Percentiles rank a stretch among this genome's conserved stretches.
phyloP scores from a whole-genome alignment of 2,329 filamentous ascomycete species.

The Cercospora beticola region DNA sequence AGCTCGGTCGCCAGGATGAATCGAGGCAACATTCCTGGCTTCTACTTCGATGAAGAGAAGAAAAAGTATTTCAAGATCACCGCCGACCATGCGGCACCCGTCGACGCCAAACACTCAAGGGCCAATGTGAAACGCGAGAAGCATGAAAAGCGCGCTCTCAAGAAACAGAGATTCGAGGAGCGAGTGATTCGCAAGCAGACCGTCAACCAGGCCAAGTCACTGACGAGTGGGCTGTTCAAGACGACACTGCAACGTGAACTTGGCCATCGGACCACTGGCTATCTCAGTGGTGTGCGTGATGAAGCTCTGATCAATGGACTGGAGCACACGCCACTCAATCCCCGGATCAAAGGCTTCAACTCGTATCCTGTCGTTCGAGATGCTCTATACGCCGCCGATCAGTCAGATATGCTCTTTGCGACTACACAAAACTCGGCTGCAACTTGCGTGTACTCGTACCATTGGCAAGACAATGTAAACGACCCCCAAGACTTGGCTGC shows the following conservation, averaged over 20 bases:
- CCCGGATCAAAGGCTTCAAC: background rate
- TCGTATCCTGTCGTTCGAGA: background rate
- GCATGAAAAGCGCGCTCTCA: constrained; percentile 30
- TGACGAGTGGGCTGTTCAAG: background rate
- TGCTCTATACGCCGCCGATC: background rate
- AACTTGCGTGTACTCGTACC: background rate
- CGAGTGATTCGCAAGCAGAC: constrained; percentile 28
- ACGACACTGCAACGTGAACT: constrained; percentile 5
- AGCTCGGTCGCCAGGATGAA: constrained; percentile 37
- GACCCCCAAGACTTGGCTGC: background rate
- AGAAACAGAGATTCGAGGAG: constrained; percentile 34
- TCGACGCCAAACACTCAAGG: constrained; percentile 42
- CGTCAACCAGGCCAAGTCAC: constrained; percentile 4
- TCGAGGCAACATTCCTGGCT: constrained; percentile 46
- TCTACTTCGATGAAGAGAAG: constrained; percentile 44
- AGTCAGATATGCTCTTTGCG: constrained; percentile 3
- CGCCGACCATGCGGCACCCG: constrained; percentile 39
- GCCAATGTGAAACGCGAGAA: constrained; percentile 42
- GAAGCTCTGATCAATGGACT: background rate
- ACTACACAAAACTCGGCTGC: background rate
- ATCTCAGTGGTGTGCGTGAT: background rate
- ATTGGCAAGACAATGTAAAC: background rate
- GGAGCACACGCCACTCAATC: background rate
- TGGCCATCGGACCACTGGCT: background rate
- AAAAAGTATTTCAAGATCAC: constrained; percentile 53